Conservation (phyloP, 345 rosid genomes). For the Eucalyptus erythrocorys region DNA sequence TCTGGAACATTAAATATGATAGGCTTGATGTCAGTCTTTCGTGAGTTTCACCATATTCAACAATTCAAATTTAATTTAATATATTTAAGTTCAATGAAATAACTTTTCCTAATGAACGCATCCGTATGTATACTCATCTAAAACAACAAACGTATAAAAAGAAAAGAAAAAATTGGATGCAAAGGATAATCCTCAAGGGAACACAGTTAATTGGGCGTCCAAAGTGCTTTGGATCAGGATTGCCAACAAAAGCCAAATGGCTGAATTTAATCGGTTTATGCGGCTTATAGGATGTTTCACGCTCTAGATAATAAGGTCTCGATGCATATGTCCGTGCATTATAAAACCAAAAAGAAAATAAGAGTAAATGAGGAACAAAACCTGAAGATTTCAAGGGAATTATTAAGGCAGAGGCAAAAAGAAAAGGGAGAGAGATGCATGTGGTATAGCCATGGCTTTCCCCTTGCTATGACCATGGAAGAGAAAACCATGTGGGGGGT, state of each 20-base stretch:
- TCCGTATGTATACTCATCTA: not conserved
- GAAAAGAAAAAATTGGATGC: not conserved
- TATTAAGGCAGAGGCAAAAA: not conserved
- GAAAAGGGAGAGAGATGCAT: not conserved
- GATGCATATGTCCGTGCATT: not conserved
- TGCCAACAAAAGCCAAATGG: not conserved
- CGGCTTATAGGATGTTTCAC: not conserved
- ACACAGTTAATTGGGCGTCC: not conserved
- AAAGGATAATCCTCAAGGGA: not conserved
- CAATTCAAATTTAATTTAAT: not conserved
- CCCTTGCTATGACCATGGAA: not conserved
- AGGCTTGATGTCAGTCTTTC: not conserved
- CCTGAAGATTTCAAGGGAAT: not conserved
- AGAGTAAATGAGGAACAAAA: not conserved
- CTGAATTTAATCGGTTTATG: not conserved
- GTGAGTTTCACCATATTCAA: not conserved
- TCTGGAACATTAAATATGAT: not conserved
- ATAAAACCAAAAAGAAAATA: not conserved
- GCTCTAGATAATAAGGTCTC: not conserved
- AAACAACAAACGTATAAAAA: not conserved
- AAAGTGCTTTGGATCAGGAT: not conserved
- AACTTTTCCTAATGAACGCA: not conserved
- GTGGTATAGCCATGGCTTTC: not conserved
- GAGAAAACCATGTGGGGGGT: not conserved
- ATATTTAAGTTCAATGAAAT: not conserved